Percentiles rank a stretch among this genome's conserved stretches.
Evolutionary conservation across 192 early-diverging fungal species (phyloP).

Genomic region (Kappamyces sp.): DNA sequence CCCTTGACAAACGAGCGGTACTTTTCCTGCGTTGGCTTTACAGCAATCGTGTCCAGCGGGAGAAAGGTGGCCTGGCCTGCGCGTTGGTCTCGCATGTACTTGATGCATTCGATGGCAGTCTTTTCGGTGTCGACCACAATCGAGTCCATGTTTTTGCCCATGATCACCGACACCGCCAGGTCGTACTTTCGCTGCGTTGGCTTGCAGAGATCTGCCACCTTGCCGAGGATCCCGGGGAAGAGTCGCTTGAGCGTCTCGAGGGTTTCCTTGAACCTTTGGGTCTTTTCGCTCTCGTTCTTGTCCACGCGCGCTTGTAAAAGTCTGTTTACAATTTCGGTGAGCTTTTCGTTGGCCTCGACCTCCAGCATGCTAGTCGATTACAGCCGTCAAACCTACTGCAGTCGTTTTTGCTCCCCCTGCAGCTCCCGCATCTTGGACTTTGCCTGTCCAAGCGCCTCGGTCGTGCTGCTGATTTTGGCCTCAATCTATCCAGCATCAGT

Average conservation of each 20-base stretch:
- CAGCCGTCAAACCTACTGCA: constrained; percentile 44
- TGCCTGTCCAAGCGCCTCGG: constrained; percentile 44
- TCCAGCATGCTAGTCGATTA: constrained; percentile 45
- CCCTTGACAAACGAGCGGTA: constrained; percentile 72
- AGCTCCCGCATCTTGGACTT: constrained; percentile 53
- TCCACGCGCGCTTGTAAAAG: constrained; percentile 78
- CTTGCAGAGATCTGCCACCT: constrained; percentile 81
- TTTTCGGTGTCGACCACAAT: constrained; percentile 89
- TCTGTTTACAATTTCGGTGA: constrained; percentile 67
- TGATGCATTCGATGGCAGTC: constrained; percentile 94
- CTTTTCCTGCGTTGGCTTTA: constrained; percentile 73
- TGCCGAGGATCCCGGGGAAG: constrained; percentile 81
- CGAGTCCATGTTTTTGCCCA: constrained; percentile 90
- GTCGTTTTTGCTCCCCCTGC: constrained; percentile 57
- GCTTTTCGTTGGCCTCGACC: constrained; percentile 77
- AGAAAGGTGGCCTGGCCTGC: constrained; percentile 89
- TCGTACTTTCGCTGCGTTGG: constrained; percentile 93
- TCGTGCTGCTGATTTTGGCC: constrained; percentile 20
- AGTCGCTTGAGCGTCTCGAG: constrained; percentile 74
- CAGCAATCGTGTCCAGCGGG: constrained; percentile 76
- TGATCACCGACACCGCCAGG: constrained; percentile 72
- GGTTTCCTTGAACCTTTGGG: constrained; percentile 68
- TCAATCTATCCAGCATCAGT: constrained; percentile 18
- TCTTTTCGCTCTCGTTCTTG: constrained; percentile 76
- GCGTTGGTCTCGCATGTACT: constrained; percentile 87